Evolutionary conservation across 768 basidiomycete species (phyloP), one percentile per base, ranked within the genome.

Genomic region (Termitomyces sp.): DNA sequence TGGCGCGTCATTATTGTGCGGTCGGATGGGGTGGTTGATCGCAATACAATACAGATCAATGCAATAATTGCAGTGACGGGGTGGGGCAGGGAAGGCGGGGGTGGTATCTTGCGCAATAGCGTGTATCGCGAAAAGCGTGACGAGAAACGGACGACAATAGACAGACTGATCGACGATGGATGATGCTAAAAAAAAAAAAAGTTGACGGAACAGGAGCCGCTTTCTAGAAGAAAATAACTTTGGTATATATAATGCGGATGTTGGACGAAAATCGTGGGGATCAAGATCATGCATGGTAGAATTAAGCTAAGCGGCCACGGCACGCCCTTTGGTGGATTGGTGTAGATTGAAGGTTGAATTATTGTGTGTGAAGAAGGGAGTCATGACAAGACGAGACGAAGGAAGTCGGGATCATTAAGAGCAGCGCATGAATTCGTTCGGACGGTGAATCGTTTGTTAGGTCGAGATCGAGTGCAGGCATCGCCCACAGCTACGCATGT

Each of bases 401-500:
- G 49, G 19, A 30, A 12, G 74, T 72, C 15, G 71, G 62, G 67
- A 75, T 65, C 70, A 63, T 70, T 75, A 79, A 82, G 80, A 84
- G 83, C 80, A 84, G 83, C 80, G 80, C 80, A 78, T 66, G 60
- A 38, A 44, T 28, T 41, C 28, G 54, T 28, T 41, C 28, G 54
- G 51, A 54, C 54, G 59, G 28, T 56, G 59, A 55, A 56, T 58
- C 53, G 54, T 59, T 64, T 58, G 58, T 56, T 50, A 71, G 71
- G 77, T 70, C 73, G 68, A 65, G 61, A 66, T 70, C 67, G 64
- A 65, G 63, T 68, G 62, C 62, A 65, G 40, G 28, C 41, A 24
- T 40, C 48, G 3, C 48, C 48, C 48, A 50, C 37, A 28, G 0
- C 11, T 42, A 34, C 56, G 66, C 19, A 15, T n/a, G 35, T 24